phyloP scores from a whole-genome alignment of 345 rosid species.

The Limnanthes douglasii region DNA sequence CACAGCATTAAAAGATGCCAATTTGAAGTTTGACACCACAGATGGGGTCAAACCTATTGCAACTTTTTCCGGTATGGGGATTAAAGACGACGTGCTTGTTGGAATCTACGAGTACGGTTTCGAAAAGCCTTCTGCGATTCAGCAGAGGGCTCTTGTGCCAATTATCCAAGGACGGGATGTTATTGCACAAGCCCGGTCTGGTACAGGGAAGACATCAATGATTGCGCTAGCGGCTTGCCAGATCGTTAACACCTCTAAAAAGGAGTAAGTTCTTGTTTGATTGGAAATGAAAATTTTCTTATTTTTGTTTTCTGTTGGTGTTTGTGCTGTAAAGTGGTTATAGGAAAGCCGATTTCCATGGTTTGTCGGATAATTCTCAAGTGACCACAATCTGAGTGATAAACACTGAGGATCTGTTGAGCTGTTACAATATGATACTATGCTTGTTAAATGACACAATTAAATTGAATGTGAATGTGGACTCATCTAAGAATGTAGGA shows the following conservation, averaged over 20 bases:
- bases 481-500: no score
- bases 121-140: constrained; percentile 94
- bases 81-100: constrained; percentile 63
- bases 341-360: no score
- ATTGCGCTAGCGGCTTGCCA: constrained; percentile 94
- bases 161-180: constrained; percentile 86
- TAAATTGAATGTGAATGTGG: no score
- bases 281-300: no score
- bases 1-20: constrained; percentile 28
- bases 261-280: constrained; percentile 45
- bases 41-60: constrained; percentile 76
- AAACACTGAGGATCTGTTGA: no score
- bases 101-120: constrained; percentile 82
- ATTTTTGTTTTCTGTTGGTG: no score
- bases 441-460: no score
- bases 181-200: constrained; percentile 98
- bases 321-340: no score
- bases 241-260: constrained; percentile 44
- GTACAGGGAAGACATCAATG: constrained; percentile 96
- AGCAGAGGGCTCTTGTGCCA: constrained; percentile 92
- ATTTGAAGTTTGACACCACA: constrained; percentile 72
- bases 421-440: no score
- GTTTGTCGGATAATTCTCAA: no score
- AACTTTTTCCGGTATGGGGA: constrained; percentile 81
- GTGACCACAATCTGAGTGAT: no score